Evolutionary conservation across 768 basidiomycete species (phyloP).

Genomic region (Termitomyces sp.): DNA sequence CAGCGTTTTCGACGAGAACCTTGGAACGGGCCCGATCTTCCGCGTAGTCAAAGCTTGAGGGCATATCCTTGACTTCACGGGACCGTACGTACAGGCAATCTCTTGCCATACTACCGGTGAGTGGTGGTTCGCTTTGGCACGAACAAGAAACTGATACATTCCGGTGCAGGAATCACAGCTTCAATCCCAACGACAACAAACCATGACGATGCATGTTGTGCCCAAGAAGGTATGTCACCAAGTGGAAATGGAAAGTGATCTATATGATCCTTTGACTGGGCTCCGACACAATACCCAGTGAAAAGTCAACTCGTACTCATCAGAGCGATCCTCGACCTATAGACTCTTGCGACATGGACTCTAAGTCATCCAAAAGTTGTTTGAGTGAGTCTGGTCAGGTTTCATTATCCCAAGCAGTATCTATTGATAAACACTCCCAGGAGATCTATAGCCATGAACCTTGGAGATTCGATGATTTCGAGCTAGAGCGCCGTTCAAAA

Average conservation of each 20-base stretch:
- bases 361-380: too few species aligned
- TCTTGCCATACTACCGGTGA: background rate
- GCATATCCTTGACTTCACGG: background rate
- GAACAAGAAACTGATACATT: background rate
- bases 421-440: background rate
- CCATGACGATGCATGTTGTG: background rate
- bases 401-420: background rate
- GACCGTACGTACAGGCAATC: background rate
- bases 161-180: background rate
- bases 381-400: background rate
- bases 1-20: background rate
- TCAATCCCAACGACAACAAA: background rate
- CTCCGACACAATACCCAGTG: background rate
- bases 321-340: background rate
- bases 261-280: background rate
- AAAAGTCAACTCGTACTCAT: background rate
- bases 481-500: background rate
- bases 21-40: background rate
- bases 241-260: background rate
- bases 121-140: background rate
- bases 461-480: too few species aligned
- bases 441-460: background rate
- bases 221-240: background rate
- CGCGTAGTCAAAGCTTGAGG: background rate
- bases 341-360: background rate